Base-by-base conservation (phyloP, 2,329 filamentous ascomycete genomes). In the Phymatotrichopsis omnivora region DNA sequence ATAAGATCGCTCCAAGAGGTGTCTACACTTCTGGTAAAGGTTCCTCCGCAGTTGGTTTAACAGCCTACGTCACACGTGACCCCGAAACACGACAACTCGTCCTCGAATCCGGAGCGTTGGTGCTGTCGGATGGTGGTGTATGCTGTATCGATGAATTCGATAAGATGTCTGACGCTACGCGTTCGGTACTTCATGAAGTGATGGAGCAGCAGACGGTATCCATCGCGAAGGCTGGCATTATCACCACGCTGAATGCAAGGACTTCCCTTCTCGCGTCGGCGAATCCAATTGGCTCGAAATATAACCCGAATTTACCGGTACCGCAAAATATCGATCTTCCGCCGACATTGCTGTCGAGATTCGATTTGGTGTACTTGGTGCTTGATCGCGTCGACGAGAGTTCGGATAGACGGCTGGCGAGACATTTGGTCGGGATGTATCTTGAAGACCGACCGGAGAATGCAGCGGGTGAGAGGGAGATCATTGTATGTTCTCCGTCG, bases 301-400 rank as follows among this genome's bases (percentile, higher is more conserved):
- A 98, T 68, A 96, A 98, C 64, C 83, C 85, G 2, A 89, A 94
- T 60, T 68, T 98, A 19, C 87, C 91, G 0, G 91, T 98, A 11
- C 91, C 91, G 3, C 87, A 96, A 60, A 98, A 98, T 64, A 98
- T 98, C 58, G 91, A 98, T 60, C 76, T 98, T 7, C 91, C 91
- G 1, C 91, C 91, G 0, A 98, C 91, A 0, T 72, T 98, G 5
- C 75, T 98, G 41, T 95, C 87, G 4, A 82, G 91, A 71, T 98
- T 98, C 62, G 91, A 98, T 63, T 71, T 98, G 5, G 89, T 98
- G 39, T 98, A 98, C 61, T 77, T 98, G 1, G 91, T 98, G 32
- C 78, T 98, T 36, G 91, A 98, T 62, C 84, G 84, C 6, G 80
- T 93, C 39, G 89, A 96, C 60, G 91, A 96, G 66, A 81, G 82